Conservation (phyloP, 139 green algal genomes). For the Pleodorina starrii region DNA sequence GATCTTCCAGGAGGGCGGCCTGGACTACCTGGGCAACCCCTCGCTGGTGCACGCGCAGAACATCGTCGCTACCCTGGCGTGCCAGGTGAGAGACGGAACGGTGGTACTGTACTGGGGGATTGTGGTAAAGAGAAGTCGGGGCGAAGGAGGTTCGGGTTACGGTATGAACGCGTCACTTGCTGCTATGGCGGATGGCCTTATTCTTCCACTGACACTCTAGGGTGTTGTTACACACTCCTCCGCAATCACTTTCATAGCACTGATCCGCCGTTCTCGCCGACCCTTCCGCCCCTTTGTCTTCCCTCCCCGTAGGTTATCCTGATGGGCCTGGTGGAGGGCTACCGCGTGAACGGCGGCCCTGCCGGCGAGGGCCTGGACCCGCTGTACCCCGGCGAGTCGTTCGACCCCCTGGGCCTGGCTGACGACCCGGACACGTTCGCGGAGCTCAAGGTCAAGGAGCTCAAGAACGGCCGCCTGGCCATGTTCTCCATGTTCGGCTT, state of each 20-base stretch:
- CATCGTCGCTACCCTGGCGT: conserved; percentile 93
- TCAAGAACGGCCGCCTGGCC: conserved; percentile 93
- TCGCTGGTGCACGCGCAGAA: conserved; percentile 95
- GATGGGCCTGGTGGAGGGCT: conserved; percentile 90
- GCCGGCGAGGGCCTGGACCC: conserved; percentile 85
- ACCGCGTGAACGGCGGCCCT: conserved; percentile 85
- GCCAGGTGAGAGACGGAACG: conserved; percentile 78
- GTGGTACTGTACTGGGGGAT: no score
- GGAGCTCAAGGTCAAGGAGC: conserved; percentile 95
- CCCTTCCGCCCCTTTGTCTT: no score
- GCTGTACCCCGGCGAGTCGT: conserved; percentile 93
- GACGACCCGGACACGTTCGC: conserved; percentile 92
- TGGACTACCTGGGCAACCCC: conserved; percentile 97
- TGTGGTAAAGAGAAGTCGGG: no score
- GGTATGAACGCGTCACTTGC: no score
- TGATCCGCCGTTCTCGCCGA: no score
- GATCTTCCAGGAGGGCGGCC: conserved; percentile 92
- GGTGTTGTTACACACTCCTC: no score
- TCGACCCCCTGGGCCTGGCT: conserved; percentile 96
- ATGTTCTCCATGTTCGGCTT: conserved; percentile 86
- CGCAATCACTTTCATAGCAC: no score
- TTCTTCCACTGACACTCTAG: no score
- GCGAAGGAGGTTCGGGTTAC: no score
- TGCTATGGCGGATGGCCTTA: no score
- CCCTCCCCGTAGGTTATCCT: conserved; percentile 78